Conservation (phyloP, 352 stramenopile genomes). For the Phytophthora tentaculata region DNA sequence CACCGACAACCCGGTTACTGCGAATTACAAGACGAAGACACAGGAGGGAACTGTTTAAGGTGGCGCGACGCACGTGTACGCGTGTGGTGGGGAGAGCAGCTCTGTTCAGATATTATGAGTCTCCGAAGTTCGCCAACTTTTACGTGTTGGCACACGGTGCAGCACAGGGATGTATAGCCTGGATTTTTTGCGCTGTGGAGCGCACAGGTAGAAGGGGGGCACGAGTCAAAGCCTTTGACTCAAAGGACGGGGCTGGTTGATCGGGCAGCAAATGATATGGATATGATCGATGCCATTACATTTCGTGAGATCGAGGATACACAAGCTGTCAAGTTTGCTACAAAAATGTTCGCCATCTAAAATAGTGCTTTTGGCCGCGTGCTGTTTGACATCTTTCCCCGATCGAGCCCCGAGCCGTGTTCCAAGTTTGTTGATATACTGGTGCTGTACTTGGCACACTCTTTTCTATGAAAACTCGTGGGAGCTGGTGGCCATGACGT, state of each 20-base stretch:
- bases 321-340: slow-evolving; percentile 43
- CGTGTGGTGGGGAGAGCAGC: slow-evolving; percentile 29
- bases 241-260: too few species aligned
- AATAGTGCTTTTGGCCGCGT: slow-evolving; percentile 48
- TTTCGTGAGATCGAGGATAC: slow-evolving; percentile 35
- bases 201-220: too few species aligned
- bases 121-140: slow-evolving; percentile 46
- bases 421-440: slow-evolving; percentile 21
- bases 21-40: slow-evolving; percentile 40
- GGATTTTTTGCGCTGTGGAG: slow-evolving; percentile 15
- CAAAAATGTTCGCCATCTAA: slow-evolving; percentile 55
- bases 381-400: slow-evolving; percentile 60
- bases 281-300: slow-evolving; percentile 28
- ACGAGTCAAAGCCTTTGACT: too few species aligned
- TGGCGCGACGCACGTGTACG: slow-evolving; percentile 36
- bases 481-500: slow-evolving; percentile 49
- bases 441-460: slow-evolving; percentile 58
- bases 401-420: slow-evolving; percentile 19
- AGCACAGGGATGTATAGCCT: slow-evolving; percentile 5
- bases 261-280: slow-evolving; percentile 8
- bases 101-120: slow-evolving; percentile 47
- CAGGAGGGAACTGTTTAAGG: slow-evolving; percentile 31
- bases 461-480: slow-evolving; percentile 63
- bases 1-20: slow-evolving; percentile 51
- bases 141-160: slow-evolving; percentile 24